A percentile compares a stretch with the other conserved stretches of the same genome.
phyloP scores from a whole-genome alignment of 495 filamentous ascomycete species.

The Aspergillus diversus region DNA sequence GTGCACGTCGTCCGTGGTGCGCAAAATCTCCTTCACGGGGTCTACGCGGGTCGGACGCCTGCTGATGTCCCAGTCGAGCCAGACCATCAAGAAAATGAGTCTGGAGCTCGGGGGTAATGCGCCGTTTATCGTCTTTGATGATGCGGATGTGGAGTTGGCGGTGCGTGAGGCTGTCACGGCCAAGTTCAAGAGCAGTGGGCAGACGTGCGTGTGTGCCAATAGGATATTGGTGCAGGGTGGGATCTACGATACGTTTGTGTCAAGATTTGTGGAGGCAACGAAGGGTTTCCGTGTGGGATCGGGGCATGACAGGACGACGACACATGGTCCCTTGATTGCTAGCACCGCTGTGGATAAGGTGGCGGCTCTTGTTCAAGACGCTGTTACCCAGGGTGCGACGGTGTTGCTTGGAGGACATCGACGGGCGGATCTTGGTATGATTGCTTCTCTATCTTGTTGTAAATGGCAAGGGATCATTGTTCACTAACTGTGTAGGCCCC shows the following conservation, averaged over 20 bases:
- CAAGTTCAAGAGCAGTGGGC: constrained; percentile 59
- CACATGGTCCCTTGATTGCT: constrained; percentile 80
- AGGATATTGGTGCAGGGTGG: constrained; percentile 61
- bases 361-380: constrained; percentile 69
- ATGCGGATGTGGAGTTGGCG: constrained; percentile 51
- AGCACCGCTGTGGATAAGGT: constrained; percentile 72
- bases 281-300: constrained; percentile 66
- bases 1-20: constrained; percentile 56
- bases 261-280: constrained; percentile 65
- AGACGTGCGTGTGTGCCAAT: constrained; percentile 68
- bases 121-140: constrained; percentile 58
- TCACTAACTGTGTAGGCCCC: constrained; percentile 54
- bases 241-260: constrained; percentile 46
- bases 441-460: constrained; percentile 48
- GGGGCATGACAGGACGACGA: constrained; percentile 58
- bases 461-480: constrained; percentile 36
- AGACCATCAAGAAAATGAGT: constrained; percentile 55
- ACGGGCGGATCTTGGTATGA: too few relatives aligned
- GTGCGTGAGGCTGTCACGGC: constrained; percentile 46
- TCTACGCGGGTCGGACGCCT: constrained; percentile 53
- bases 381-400: constrained; percentile 48
- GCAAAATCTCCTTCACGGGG: constrained; percentile 63
- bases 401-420: constrained; percentile 42
- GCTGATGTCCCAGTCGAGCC: constrained; percentile 50
- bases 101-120: constrained; percentile 59